phyloP scores from a whole-genome alignment of 164 flowering plant genomes.

The Akebia trifoliata region DNA sequence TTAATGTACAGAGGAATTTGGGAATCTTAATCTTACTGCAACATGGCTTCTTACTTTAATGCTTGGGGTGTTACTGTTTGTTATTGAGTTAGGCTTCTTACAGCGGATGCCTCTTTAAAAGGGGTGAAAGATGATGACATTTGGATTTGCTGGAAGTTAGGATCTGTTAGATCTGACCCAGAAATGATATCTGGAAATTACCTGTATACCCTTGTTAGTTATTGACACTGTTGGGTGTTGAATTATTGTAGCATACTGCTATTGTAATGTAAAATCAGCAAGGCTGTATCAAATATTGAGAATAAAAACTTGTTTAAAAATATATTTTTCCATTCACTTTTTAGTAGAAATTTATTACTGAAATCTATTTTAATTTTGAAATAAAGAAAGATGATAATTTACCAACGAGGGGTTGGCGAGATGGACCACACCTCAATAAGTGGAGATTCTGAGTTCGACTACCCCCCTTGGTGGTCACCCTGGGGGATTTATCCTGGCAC shows the following conservation, averaged over 20 bases:
- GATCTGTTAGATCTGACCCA: conserved; percentile 16
- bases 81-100: conserved; percentile 5
- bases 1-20: not conserved
- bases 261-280: not conserved
- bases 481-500: too few relatives aligned
- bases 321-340: too few relatives aligned
- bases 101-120: conserved; percentile 4
- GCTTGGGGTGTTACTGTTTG: not conserved
- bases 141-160: conserved; percentile 18
- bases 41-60: conserved; percentile 14
- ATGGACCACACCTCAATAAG: too few relatives aligned
- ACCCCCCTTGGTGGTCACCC: too few relatives aligned
- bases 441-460: too few relatives aligned
- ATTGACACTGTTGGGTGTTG: conserved; percentile 1
- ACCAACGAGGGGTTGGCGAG: too few relatives aligned
- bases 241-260: not conserved
- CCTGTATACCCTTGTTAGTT: conserved; percentile 30
- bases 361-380: too few relatives aligned
- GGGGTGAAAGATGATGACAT: conserved; percentile 5
- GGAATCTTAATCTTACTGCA: conserved; percentile 8
- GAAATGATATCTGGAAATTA: conserved; percentile 21
- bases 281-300: not conserved
- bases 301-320: not conserved
- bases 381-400: too few relatives aligned
- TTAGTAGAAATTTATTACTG: too few relatives aligned